Evolutionary conservation across 805 yeast species (phyloP).

Genomic region (Suhomyces sp.): DNA sequence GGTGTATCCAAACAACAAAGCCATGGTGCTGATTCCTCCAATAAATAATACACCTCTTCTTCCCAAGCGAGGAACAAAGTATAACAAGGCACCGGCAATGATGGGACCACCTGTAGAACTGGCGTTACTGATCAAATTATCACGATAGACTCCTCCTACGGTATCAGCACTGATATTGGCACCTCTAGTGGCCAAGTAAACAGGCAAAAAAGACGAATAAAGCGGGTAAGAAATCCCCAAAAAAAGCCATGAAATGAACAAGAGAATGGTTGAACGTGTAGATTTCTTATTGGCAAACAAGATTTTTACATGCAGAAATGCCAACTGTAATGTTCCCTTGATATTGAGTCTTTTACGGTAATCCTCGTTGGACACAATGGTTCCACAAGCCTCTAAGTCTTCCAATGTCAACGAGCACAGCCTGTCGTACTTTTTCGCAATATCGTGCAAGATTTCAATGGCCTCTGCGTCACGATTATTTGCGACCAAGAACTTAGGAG

Average conservation of each 20-base stretch:
- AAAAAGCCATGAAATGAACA: conserved; percentile 22
- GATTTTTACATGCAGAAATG: conserved; percentile 8
- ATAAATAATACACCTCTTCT: conserved; percentile 18
- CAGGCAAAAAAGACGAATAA: conserved; percentile 53
- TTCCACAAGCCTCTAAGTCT: conserved; percentile 20
- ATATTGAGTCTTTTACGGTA: conserved; percentile 13
- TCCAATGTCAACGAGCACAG: conserved; percentile 21
- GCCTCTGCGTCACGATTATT: conserved; percentile 53
- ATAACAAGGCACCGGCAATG: conserved; percentile 42
- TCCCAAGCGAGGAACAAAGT: conserved; percentile 14
- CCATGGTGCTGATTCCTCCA: conserved; percentile 20
- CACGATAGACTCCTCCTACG: conserved; percentile 43
- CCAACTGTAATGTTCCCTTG: conserved; percentile 5
- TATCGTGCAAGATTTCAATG: conserved; percentile 36
- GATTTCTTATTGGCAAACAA: conserved; percentile 11
- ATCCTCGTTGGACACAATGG: conserved; percentile 16
- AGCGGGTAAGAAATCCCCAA: conserved; percentile 57
- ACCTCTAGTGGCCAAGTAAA: conserved; percentile 38
- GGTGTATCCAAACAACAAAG: conserved; percentile 20
- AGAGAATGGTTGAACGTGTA: conserved; percentile 8
- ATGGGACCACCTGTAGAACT: conserved; percentile 53
- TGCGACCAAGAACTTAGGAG: conserved; percentile 55
- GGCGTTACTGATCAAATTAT: conserved; percentile 46
- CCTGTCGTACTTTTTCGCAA: conserved; percentile 33
- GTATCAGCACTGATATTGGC: conserved; percentile 42